Evolutionary conservation across 1,284 basidiomycete genomes (phyloP), one percentile per base, ranked within the genome.

Genomic region (Naganishia sp.): DNA sequence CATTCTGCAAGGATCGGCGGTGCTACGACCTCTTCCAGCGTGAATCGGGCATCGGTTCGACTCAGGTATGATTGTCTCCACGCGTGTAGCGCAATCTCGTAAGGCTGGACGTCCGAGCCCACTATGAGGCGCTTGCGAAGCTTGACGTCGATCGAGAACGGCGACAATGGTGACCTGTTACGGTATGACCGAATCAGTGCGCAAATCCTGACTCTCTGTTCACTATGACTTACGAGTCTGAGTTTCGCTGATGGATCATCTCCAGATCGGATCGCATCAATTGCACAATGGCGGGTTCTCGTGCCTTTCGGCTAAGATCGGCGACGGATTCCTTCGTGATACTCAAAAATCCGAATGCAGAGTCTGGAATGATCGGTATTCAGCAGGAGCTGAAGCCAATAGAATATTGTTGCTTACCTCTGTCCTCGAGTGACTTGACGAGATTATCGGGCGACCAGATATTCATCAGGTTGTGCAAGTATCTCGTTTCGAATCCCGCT

Each of bases 371-470:
- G 23, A 21, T 7, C 21, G 48, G 23, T 16, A 9, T 39, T 61
- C 36, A 61, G 57, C 48, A 28, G 33, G 3, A 39, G 36, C 36
- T 10, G 13, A 13, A 39, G 36, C 25, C 11, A 16, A 49, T 11
- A 13, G 2, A 25, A 6, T 15, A 18, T 4, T 16, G 43, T 21
- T 15, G 50, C 57, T 61, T 42, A 61, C 57, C 57, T 21, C 11
- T 61, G 5, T 61, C 72, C 55, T 81, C 78, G 2, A 83, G 74
- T 66, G 72, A 75, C 28, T 36, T 55, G 42, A 55, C 43, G 6
- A 63, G 87, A 84, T 89, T 86, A 68, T 90, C 88, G 0, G 88
- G 84, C 0, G 87, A 85, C 95, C 96, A 99, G 67, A 99, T 94
- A 75, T 90, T 94, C 82, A 94, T 86, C 69, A 95, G 80, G 69